Conservation (phyloP, 371 early-diverging fungal genomes). For the Mucor piriformis region DNA sequence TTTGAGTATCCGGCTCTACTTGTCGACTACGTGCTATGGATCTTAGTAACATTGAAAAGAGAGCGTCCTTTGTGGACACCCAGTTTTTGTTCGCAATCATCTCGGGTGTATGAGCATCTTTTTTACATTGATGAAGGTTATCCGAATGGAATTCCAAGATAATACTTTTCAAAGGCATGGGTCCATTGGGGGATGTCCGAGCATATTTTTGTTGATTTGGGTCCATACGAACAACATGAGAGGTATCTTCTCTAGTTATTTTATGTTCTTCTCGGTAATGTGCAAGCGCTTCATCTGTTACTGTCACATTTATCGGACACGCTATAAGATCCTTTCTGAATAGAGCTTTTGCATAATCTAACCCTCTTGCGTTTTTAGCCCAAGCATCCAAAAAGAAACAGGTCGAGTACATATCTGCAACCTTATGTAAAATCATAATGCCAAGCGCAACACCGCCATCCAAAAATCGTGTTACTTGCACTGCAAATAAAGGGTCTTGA, state of each 20-base stretch:
- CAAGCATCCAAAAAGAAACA: conserved; percentile 43
- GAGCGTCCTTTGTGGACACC: conserved; percentile 42
- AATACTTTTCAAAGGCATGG: conserved; percentile 38
- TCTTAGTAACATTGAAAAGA: conserved; percentile 40
- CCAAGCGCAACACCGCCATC: conserved; percentile 46
- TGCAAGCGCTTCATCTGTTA: conserved; percentile 33
- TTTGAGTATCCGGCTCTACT: conserved; percentile 12
- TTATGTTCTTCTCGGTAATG: conserved; percentile 44
- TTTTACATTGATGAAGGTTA: conserved; percentile 37
- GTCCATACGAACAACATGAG: conserved; percentile 15
- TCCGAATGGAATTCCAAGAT: conserved; percentile 39
- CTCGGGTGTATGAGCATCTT: conserved; percentile 41
- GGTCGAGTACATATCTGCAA: conserved; percentile 40
- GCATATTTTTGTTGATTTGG: conserved; percentile 33
- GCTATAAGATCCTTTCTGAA: conserved; percentile 30
- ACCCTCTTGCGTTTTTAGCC: conserved; percentile 32
- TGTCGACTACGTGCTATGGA: conserved; percentile 35
- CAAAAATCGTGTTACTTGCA: conserved; percentile 37
- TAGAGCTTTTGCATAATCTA: conserved; percentile 12
- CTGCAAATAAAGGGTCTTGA: conserved; percentile 37
- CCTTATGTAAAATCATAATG: conserved; percentile 43
- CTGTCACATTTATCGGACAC: conserved; percentile 21
- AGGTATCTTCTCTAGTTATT: not conserved
- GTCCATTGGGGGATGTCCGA: conserved; percentile 34
- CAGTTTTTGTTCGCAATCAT: conserved; percentile 37